phyloP scores from a whole-genome alignment of 1,284 basidiomycete species.

The Golubevia pallescens region DNA sequence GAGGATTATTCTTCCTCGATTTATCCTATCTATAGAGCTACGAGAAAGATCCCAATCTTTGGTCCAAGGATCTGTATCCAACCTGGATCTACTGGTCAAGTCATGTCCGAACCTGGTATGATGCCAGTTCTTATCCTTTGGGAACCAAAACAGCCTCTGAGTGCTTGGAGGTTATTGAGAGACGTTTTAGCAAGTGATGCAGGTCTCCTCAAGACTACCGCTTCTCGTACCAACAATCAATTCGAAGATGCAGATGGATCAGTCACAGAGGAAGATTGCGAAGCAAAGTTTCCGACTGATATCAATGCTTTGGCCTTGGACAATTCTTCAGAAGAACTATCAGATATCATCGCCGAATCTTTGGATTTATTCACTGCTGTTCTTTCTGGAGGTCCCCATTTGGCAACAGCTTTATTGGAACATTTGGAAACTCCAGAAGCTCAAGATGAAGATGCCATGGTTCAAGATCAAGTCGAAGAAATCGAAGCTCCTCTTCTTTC shows the following conservation, averaged over 20 bases:
- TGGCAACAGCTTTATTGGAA: conserved; percentile 33
- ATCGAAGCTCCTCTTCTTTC: conserved; percentile 18
- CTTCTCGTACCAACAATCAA: not conserved
- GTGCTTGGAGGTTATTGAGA: conserved; percentile 50
- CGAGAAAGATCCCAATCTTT: conserved; percentile 31
- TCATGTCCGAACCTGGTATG: conserved; percentile 44
- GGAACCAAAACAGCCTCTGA: conserved; percentile 38
- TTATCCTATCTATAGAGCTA: conserved; percentile 33
- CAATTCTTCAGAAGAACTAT: conserved; percentile 20
- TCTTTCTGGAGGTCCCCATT: conserved; percentile 27
- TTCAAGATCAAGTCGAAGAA: conserved; percentile 32
- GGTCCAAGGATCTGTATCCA: conserved; percentile 33
- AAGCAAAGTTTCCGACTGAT: conserved; percentile 18
- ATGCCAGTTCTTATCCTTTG: conserved; percentile 48
- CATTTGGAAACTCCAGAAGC: conserved; percentile 41
- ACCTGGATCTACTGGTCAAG: conserved; percentile 39
- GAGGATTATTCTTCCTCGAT: conserved; percentile 21
- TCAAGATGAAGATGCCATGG: conserved; percentile 24
- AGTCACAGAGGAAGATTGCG: conserved; percentile 19
- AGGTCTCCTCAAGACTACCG: conserved; percentile 12
- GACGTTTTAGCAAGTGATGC: conserved; percentile 41
- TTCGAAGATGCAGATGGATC: conserved; percentile 14
- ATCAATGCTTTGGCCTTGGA: conserved; percentile 27
- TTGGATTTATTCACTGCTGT: conserved; percentile 46
- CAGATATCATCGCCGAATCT: conserved; percentile 36